phyloP scores from a whole-genome alignment of 305 asterid genomes.

The Ajuga reptans region DNA sequence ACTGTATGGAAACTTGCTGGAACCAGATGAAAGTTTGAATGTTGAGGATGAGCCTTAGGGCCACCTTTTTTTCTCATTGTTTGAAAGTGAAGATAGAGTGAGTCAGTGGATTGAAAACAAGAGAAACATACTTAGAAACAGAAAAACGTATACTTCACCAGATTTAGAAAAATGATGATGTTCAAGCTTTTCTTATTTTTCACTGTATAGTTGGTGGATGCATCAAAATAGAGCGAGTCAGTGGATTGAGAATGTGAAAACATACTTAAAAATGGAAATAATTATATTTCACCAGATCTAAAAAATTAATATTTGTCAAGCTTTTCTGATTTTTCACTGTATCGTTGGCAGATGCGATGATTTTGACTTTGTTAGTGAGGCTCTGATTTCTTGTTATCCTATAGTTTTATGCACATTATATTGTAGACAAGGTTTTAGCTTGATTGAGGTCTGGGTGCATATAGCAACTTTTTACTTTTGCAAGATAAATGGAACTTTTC shows the following conservation, averaged over 20 bases:
- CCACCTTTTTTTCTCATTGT: slow-evolving; percentile 1
- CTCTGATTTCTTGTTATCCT: slow-evolving; percentile 7
- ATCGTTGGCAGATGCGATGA: not conserved
- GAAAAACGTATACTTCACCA: not conserved
- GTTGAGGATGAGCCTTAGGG: not conserved
- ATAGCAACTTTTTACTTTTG: not conserved
- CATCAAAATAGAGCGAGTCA: not conserved
- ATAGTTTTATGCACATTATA: not conserved
- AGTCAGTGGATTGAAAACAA: not conserved
- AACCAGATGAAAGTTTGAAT: slow-evolving; percentile 2
- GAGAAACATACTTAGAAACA: not conserved
- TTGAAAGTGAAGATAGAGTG: slow-evolving; percentile 17
- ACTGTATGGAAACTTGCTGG: not conserved
- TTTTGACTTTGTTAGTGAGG: slow-evolving; percentile 6
- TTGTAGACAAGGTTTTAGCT: not conserved
- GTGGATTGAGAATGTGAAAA: not conserved
- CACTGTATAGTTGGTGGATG: not conserved
- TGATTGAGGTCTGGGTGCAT: not conserved
- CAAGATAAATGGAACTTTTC: not conserved
- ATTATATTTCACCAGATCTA: too few species aligned
- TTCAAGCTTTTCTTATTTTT: slow-evolving; percentile 3
- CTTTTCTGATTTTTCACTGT: slow-evolving; percentile 2
- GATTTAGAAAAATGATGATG: not conserved
- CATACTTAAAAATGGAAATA: not conserved
- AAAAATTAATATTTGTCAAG: not conserved